Percentiles rank a stretch among this genome's conserved stretches.
These are phyloP conservation scores for Guadua angustifolia DNA, from an alignment of 176 grass and related monocot species.

Conservation along the genomic window DNA sequence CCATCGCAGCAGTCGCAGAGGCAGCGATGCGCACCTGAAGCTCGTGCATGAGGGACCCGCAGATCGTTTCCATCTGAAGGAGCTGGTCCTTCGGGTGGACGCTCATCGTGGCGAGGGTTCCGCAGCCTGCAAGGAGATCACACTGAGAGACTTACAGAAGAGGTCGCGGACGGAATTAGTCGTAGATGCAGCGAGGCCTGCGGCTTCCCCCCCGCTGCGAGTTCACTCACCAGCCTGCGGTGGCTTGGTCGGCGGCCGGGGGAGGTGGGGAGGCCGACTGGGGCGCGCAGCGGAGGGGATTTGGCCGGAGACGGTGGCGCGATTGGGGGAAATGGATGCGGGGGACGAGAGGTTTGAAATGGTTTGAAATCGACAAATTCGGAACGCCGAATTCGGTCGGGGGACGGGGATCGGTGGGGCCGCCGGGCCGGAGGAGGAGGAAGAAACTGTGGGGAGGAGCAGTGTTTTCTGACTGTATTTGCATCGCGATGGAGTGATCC, in stretches of 20 bases:
- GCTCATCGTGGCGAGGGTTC: slow-evolving; percentile 33
- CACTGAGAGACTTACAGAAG: background rate
- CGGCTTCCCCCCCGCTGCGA: background rate
- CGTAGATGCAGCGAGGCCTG: background rate
- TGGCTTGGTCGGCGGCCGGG: background rate
- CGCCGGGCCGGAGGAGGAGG: too few relatives aligned
- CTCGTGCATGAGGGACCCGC: slow-evolving; percentile 64
- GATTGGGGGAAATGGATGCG: background rate
- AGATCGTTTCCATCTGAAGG: slow-evolving; percentile 51
- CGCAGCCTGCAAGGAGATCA: background rate
- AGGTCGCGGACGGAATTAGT: background rate
- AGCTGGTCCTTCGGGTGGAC: slow-evolving; percentile 40
- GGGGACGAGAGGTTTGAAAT: background rate
- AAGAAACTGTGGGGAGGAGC: background rate
- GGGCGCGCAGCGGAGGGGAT: background rate
- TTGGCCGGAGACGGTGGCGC: background rate
- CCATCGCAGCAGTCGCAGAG: background rate
- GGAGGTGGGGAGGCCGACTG: too few relatives aligned
- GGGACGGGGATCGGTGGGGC: background rate
- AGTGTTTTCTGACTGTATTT: background rate
- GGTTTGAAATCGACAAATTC: background rate
- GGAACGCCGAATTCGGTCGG: background rate
- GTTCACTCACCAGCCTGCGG: slow-evolving; percentile 2
- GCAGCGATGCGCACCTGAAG: slow-evolving; percentile 52
- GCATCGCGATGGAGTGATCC: background rate